Base-by-base conservation (phyloP, 169 alveolate species). In the Neospora caninum region DNA sequence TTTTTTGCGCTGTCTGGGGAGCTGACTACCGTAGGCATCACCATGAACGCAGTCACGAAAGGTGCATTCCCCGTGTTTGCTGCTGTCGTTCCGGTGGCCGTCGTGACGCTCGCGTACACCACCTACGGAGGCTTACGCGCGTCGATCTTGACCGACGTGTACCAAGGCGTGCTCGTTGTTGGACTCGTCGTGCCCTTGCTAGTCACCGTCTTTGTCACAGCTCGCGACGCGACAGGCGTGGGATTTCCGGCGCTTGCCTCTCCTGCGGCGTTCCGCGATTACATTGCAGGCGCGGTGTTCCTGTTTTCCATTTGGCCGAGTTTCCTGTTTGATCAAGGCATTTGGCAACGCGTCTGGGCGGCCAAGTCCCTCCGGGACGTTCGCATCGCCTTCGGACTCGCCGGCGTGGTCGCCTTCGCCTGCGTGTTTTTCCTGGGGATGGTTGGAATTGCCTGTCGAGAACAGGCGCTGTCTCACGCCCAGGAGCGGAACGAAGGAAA, bases 321-420 rank as follows among this genome's bases (percentile, higher is more conserved):
- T 39, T 80, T 70, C n/a, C 82, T 95, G 36, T 58, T 91, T 22
- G 93, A 95, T 34, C 95, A 92, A 45, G 95, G 95, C 25, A 93
- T 78, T 38, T 95, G 96, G 96, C 96, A 95, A 45, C 88, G 96
- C 9, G 87, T 95, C 49, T 67, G 45, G 54, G 95, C 96, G 4
- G 84, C 91, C 13, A 36, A 49, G 58, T 54, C 94, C 6, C 25
- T 0, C 38, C 0, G 54, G 34, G 95, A 95, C 67, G 58, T 92
- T 38, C 95, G 93, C 25, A 31, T 41, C 20, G 94, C 93, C 22
- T 70, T 92, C 45, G 41, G 58, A 41, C 54, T 53, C 13, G 94
- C 95, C 27, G 93, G 73, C 20, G 64, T 45, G 0, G n/a, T 92
- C 58, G 54, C 87, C 16, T 80, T 93, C 6, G n/a, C n/a, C 43